Evolutionary conservation across 2,329 filamentous ascomycete genomes (phyloP).

Genomic region (Trichoderma hamatum): DNA sequence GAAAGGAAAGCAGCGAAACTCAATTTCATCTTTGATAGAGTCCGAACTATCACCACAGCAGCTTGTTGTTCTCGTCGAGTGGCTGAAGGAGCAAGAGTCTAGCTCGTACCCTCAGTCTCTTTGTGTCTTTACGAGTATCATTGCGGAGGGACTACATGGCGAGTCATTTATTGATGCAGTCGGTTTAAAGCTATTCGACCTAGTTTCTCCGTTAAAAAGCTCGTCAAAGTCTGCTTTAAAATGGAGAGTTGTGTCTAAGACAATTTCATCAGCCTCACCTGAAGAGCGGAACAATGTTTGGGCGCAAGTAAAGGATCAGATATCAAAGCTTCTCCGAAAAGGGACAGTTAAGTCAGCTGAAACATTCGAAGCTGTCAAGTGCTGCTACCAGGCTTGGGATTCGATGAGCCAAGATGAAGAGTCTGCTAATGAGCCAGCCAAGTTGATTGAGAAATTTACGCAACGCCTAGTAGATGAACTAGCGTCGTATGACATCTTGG

Average conservation of each 20-base stretch:
- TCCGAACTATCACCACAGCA: conserved; percentile 51
- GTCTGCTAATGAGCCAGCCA: conserved; percentile 36
- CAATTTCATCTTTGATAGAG: conserved; percentile 41
- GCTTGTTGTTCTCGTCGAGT: conserved; percentile 48
- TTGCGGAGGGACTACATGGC: conserved; percentile 47
- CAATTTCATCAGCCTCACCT: conserved; percentile 41
- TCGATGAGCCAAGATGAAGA: conserved; percentile 43
- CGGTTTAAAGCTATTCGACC: conserved; percentile 44
- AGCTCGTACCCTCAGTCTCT: conserved; percentile 38
- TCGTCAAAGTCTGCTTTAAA: conserved; percentile 42
- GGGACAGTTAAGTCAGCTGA: conserved; percentile 40
- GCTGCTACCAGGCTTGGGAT: conserved; percentile 45
- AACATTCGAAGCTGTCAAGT: conserved; percentile 48
- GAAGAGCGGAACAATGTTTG: conserved; percentile 41
- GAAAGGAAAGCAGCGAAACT: conserved; percentile 29
- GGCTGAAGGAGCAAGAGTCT: conserved; percentile 44
- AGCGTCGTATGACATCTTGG: conserved; percentile 32
- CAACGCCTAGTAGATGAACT: conserved; percentile 40
- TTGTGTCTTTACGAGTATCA: conserved; percentile 48
- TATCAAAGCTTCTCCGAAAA: conserved; percentile 41
- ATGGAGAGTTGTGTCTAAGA: conserved; percentile 46
- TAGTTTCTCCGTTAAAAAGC: conserved; percentile 38
- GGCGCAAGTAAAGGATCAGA: conserved; percentile 38
- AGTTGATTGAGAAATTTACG: conserved; percentile 41
- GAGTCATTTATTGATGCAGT: conserved; percentile 49